phyloP scores from a whole-genome alignment of 129 eudicot genomes.

The Arctium minus region DNA sequence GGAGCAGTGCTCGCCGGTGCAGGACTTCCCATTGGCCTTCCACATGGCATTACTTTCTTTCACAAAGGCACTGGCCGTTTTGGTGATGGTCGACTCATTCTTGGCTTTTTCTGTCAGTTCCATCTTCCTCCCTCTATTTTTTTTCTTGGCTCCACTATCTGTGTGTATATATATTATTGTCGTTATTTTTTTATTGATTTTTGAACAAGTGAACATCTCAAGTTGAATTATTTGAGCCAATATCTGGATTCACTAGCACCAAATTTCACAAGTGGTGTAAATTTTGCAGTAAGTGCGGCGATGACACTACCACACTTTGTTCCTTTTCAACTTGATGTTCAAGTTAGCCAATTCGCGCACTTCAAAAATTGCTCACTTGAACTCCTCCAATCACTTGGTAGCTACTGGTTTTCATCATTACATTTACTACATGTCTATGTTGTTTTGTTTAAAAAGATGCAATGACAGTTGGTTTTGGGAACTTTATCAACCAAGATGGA shows the following conservation, averaged over 20 bases:
- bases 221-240: constrained; percentile 31
- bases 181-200: background rate
- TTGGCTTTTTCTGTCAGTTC: constrained; percentile 41
- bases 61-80: constrained; percentile 40
- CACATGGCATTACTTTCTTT: constrained; percentile 44
- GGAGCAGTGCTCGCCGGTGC: constrained; percentile 41
- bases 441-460: background rate
- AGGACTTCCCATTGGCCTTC: constrained; percentile 46
- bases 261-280: constrained; percentile 45
- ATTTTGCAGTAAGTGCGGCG: constrained; percentile 42
- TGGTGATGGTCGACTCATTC: constrained; percentile 40
- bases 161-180: too few relatives aligned
- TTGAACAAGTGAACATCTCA: constrained; percentile 35
- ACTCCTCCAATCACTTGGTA: constrained; percentile 25
- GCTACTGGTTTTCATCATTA: background rate
- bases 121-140: background rate
- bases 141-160: too few relatives aligned
- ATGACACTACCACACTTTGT: constrained; percentile 39
- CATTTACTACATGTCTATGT: background rate
- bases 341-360: constrained; percentile 35
- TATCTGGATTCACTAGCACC: constrained; percentile 41
- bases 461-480: constrained; percentile 21
- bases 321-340: constrained; percentile 39
- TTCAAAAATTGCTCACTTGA: constrained; percentile 43
- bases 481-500: constrained; percentile 29